phyloP scores from a whole-genome alignment of 1,284 basidiomycete species.

The Fomitopsis palustris region DNA sequence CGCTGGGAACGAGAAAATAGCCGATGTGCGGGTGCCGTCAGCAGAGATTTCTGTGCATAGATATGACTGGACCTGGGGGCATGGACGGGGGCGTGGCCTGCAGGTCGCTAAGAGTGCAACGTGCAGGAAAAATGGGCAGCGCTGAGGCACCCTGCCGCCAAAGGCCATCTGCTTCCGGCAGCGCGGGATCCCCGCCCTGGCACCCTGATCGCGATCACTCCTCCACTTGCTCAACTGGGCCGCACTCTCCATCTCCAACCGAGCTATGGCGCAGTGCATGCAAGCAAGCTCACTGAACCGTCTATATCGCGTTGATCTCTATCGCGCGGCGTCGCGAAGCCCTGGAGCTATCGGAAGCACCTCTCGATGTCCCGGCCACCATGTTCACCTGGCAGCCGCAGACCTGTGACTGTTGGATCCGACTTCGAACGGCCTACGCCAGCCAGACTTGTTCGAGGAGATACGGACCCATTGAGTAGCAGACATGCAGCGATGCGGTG shows the following conservation, averaged over 20 bases:
- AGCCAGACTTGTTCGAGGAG: not conserved
- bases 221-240: no score
- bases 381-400: not conserved
- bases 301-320: conserved; percentile 5
- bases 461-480: not conserved
- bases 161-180: not conserved
- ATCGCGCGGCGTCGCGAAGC: not conserved
- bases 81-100: conserved; percentile 2
- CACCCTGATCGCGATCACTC: not conserved
- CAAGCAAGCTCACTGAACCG: not conserved
- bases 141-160: not conserved
- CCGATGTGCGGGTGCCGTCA: conserved; percentile 5
- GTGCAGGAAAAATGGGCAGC: conserved; percentile 4
- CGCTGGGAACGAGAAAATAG: conserved; percentile 6
- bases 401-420: not conserved
- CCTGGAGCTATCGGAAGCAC: not conserved
- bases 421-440: not conserved
- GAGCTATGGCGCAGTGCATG: not conserved
- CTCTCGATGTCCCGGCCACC: not conserved
- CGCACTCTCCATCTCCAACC: no score
- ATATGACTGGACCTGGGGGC: not conserved
- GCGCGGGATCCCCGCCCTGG: not conserved
- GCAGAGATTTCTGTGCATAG: not conserved
- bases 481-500: not conserved
- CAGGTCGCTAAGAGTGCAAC: conserved; percentile 2